phyloP scores from a whole-genome alignment of 169 alveolate genomes.

The Perkinsus olseni region DNA sequence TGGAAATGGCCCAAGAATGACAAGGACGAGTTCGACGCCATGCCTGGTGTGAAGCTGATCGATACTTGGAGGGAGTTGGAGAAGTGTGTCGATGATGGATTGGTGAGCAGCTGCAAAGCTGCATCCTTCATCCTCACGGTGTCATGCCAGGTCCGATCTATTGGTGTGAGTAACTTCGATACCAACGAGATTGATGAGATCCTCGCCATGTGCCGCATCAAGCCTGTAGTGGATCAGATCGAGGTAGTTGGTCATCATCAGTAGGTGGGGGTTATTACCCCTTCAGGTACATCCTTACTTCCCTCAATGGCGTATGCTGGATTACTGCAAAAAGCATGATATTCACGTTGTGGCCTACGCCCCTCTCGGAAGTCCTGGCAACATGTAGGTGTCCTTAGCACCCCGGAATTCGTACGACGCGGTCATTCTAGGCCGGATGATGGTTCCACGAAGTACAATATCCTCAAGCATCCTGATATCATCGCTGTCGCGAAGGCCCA shows the following conservation, averaged over 20 bases:
- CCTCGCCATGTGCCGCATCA: conserved; percentile 40
- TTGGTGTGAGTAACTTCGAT: conserved; percentile 40
- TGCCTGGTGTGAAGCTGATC: neutral
- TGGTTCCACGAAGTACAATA: neutral
- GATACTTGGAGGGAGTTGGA: conserved; percentile 47
- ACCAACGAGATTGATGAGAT: conserved; percentile 33
- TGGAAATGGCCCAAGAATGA: too few relatives aligned
- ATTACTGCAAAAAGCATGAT: neutral
- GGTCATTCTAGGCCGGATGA: neutral
- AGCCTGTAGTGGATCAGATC: conserved; percentile 56
- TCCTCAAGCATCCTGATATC: neutral
- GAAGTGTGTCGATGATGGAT: conserved; percentile 41
- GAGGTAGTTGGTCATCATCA: conserved; percentile 45
- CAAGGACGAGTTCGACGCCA: neutral
- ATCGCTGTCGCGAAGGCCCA: neutral
- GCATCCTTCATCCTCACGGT: neutral
- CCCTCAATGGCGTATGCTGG: conserved; percentile 2
- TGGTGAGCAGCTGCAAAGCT: too few relatives aligned
- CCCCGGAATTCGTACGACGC: too few relatives aligned
- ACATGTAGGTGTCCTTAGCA: neutral
- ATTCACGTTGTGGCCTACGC: neutral
- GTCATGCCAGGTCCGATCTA: conserved; percentile 3
- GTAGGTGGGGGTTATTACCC: neutral
- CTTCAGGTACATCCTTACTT: neutral
- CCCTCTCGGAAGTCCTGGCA: neutral